Evolutionary conservation across 805 yeast genomes (phyloP).

Genomic region (Ogataea salicorniae): DNA sequence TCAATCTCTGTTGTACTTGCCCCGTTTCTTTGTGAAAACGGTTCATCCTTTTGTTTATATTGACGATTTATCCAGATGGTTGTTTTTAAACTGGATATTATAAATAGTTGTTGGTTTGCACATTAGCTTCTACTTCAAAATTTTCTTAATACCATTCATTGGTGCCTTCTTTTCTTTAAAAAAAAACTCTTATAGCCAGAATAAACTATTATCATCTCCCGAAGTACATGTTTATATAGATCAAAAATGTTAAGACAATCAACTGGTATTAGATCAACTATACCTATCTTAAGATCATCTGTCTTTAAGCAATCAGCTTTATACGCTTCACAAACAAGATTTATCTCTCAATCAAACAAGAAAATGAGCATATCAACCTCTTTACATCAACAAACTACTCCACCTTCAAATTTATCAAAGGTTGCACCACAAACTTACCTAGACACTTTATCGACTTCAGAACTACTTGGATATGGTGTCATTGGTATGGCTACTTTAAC

Average conservation of each 20-base stretch:
- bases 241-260: too few relatives aligned
- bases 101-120: too few relatives aligned
- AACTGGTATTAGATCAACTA: neutral
- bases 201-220: too few relatives aligned
- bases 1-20: too few relatives aligned
- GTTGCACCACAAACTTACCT: slow-evolving; percentile 32
- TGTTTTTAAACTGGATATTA: too few relatives aligned
- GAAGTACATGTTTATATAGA: neutral
- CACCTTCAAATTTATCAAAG: neutral
- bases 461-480: slow-evolving; percentile 58
- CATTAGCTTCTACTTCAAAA: neutral
- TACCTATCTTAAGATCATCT: neutral
- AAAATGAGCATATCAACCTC: slow-evolving; percentile 1
- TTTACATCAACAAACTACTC: neutral
- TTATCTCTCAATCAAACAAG: slow-evolving; percentile 5
- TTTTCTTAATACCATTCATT: too few relatives aligned
- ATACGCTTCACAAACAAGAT: neutral
- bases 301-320: neutral
- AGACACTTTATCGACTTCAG: slow-evolving; percentile 46
- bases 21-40: too few relatives aligned
- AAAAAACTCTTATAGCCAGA: too few relatives aligned
- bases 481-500: slow-evolving; percentile 68
- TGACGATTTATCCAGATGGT: too few relatives aligned
- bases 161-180: too few relatives aligned
- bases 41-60: too few relatives aligned